These are phyloP conservation scores for Liriodendron chinense DNA, from an alignment of 164 flowering plant genomes.

Conservation along the genomic window DNA sequence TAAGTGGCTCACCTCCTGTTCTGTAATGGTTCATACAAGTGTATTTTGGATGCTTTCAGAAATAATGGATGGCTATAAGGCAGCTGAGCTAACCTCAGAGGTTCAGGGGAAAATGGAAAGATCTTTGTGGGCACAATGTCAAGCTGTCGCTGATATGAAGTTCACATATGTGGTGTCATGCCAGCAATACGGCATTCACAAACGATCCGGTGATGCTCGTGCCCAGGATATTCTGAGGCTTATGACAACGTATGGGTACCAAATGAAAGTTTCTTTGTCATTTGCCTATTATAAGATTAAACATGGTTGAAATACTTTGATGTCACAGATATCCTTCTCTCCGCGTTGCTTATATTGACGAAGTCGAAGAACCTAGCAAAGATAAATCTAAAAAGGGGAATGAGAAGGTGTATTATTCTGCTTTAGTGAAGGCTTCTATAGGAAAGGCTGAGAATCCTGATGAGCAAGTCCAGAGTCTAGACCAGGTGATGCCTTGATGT, in stretches of 20 bases:
- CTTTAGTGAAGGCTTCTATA: conserved; percentile 77
- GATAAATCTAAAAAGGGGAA: conserved; percentile 60
- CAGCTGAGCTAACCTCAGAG: conserved; percentile 54
- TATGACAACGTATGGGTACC: conserved; percentile 49
- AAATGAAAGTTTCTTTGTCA: not conserved
- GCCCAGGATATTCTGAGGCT: conserved; percentile 67
- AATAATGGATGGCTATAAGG: conserved; percentile 73
- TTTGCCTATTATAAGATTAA: not conserved
- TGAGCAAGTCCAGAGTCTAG: conserved; percentile 70
- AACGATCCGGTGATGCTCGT: conserved; percentile 62
- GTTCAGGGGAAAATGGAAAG: conserved; percentile 55
- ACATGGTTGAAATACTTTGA: not conserved
- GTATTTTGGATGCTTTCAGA: conserved; percentile 26
- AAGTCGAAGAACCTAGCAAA: conserved; percentile 76
- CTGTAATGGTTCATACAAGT: not conserved
- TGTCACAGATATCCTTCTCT: conserved; percentile 81
- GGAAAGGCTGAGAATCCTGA: conserved; percentile 61
- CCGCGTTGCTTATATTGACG: conserved; percentile 96
- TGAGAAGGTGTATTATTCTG: conserved; percentile 77
- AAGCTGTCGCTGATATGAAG: conserved; percentile 83
- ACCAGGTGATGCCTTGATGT: conserved; percentile 56
- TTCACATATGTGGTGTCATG: conserved; percentile 79
- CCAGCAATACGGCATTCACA: conserved; percentile 70
- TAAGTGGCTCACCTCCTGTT: not conserved
- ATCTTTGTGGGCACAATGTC: conserved; percentile 66